phyloP scores from a whole-genome alignment of 768 basidiomycete genomes.

The Auricularia auricula-judae region DNA sequence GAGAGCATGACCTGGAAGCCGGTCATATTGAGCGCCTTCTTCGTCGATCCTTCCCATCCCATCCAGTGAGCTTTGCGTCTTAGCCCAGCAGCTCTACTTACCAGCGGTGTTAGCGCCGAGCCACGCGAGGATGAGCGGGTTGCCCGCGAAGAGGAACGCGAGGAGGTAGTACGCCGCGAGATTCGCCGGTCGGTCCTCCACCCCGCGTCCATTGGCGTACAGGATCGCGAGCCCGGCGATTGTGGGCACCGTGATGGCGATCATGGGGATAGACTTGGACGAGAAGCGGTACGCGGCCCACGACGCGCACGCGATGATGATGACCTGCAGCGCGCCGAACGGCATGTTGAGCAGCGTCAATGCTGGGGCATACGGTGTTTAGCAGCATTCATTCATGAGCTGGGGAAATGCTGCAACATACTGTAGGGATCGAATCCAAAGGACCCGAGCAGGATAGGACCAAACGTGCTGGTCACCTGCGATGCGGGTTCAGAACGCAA shows the following conservation, averaged over 20 bases:
- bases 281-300: slow-evolving; percentile 25
- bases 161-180: slow-evolving; percentile 28
- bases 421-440: slow-evolving; percentile 12
- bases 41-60: slow-evolving; percentile 18
- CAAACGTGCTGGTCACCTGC: slow-evolving; percentile 32
- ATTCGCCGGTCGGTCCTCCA: slow-evolving; percentile 18
- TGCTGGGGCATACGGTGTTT: not conserved
- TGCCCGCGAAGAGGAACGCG: slow-evolving; percentile 21
- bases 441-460: slow-evolving; percentile 30
- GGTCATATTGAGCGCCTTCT: slow-evolving; percentile 28
- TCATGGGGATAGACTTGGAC: slow-evolving; percentile 29
- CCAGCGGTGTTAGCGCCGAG: slow-evolving; percentile 22
- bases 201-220: slow-evolving; percentile 21
- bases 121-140: slow-evolving; percentile 22
- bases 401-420: slow-evolving; percentile 29
- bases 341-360: slow-evolving; percentile 33
- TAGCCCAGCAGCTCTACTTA: not conserved
- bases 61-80: too few species aligned
- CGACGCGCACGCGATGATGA: slow-evolving; percentile 26
- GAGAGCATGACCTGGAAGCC: slow-evolving; percentile 11
- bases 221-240: slow-evolving; percentile 28
- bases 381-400: slow-evolving; percentile 24
- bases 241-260: slow-evolving; percentile 23
- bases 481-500: slow-evolving; percentile 17
- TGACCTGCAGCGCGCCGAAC: slow-evolving; percentile 32